Evolutionary conservation across 2,329 filamentous ascomycete species (phyloP), one percentile per base, ranked within the genome.

Genomic region (Onygenales sp.): DNA sequence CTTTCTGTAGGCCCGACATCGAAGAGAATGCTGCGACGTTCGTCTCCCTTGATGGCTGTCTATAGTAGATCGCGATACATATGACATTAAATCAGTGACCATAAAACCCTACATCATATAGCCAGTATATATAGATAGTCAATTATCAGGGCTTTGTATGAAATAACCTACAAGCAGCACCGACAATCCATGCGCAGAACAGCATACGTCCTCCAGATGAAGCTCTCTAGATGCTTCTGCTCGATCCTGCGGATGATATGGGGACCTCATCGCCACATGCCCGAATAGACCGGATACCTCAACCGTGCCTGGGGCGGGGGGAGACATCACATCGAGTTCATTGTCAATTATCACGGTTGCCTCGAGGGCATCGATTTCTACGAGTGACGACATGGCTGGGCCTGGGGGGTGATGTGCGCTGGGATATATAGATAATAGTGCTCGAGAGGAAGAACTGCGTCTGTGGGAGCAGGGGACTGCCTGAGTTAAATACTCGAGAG

Each of bases 161-260:
- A 10, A n/a, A 9, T 17, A 34, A 57, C 67, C 57, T 67, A 78
- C 74, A 52, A 80, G 70, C 34, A 80, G 64, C 13, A 80, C 69
- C 3, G 76, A 79, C 33, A 80, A 61, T 0, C 78, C 78, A 64
- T 80, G 77, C 0, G 78, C 77, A 11, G 76, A 74, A 57, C 78
- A 80, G 62, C 77, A 78, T 4, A 79, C 70, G 46, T 70, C 70
- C 42, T 74, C 72, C 71, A 80, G 76, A 9, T 68, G 67, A 31
- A 80, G 55, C 57, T 80, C 76, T 49, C 66, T 68, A 9, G 61
- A 61, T 1, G 71, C 73, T 3, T 67, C 70, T 1, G 74, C 76
- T 9, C 77, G 67, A 37, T 67, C 62, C 9, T 63, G 57, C 10
- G 68, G 58, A 3, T 58, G 49, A 7, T 69, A 63, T 7, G 67